phyloP scores from a whole-genome alignment of 1,139 yeast genomes.

The Yamadazyma kanchanaburiensis region DNA sequence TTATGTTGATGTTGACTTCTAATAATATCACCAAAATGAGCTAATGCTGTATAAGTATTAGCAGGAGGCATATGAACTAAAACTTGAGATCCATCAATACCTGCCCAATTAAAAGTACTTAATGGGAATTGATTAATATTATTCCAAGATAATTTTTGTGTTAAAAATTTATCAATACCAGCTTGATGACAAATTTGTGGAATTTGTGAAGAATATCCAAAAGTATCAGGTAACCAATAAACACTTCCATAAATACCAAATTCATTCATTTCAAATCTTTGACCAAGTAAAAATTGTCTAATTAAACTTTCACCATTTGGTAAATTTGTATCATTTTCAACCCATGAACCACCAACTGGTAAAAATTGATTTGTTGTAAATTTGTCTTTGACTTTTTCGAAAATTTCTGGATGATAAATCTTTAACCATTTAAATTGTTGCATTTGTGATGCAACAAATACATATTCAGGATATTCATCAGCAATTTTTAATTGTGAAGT shows the following conservation, averaged over 20 bases:
- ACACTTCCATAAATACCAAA: slow-evolving; percentile 74
- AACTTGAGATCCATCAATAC: slow-evolving; percentile 89
- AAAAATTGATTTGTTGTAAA: slow-evolving; percentile 72
- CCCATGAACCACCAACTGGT: slow-evolving; percentile 97
- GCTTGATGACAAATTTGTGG: slow-evolving; percentile 89
- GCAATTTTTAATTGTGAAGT: slow-evolving; percentile 84
- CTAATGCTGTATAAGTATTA: slow-evolving; percentile 89
- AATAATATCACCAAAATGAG: slow-evolving; percentile 87
- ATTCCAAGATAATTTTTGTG: slow-evolving; percentile 95
- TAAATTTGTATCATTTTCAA: slow-evolving; percentile 92
- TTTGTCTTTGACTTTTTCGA: slow-evolving; percentile 58
- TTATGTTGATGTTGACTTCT: slow-evolving; percentile 80
- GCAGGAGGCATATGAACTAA: slow-evolving; percentile 98
- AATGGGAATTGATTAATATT: slow-evolving; percentile 88
- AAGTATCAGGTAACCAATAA: slow-evolving; percentile 96
- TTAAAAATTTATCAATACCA: slow-evolving; percentile 79
- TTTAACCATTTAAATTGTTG: slow-evolving; percentile 94
- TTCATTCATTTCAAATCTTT: slow-evolving; percentile 72
- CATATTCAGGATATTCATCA: slow-evolving; percentile 87
- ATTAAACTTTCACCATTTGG: slow-evolving; percentile 89
- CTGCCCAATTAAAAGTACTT: slow-evolving; percentile 91
- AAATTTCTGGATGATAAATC: slow-evolving; percentile 80
- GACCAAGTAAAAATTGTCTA: slow-evolving; percentile 88
- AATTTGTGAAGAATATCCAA: slow-evolving; percentile 92
- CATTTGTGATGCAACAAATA: slow-evolving; percentile 92